Base-by-base conservation (phyloP, 2,329 filamentous ascomycete genomes). In the Aureobasidium zeae region DNA sequence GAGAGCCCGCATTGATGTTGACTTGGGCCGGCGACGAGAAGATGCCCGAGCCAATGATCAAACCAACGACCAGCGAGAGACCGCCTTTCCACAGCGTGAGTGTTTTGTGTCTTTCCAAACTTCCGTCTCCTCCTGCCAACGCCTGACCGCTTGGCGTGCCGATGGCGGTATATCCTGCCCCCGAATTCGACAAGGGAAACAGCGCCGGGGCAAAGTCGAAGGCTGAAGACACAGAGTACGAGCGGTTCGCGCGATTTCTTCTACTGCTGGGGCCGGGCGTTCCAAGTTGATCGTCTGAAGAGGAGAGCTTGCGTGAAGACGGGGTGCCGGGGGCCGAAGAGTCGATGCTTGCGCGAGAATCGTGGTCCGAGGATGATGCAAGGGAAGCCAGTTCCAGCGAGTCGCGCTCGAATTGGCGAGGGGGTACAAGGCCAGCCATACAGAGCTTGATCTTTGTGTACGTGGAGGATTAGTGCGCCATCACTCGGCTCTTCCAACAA, bases 41-140 rank as follows among this genome's bases (percentile, higher is more conserved):
- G 57, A 98, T 95, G 11, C 89, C 91, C 17, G 86, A 93, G 3
- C 91, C 91, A 57, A 98, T 96, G 53, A 96, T 93, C 51, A 98
- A 66, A 1, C 91, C 89, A 36, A 96, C 76, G 37, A 98, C 84
- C 46, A 98, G 70, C 17, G 86, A 93, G 46, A 98, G 64, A 1
- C 91, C 91, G 1, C 91, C 91, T 62, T 98, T 98, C 34, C 96
- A 61, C 59, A 89, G 96, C 20, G 91, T 96, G 63, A 98, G 67
- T 11, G 85, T 94, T 69, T 98, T 98, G 69, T 94, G 83, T 62
- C 86, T 91, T 70, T 98, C 91, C 51, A 96, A 65, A 29, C 83
- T 86, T n/a, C 76, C 81, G 48, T 82, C 83, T 12, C 74, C 76
- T 39, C 72, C 72, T 53, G 78, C 69, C 29, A 74, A 63, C 26